Conservation (phyloP, 129 eudicot species). For the Helianthus tuberosus region DNA sequence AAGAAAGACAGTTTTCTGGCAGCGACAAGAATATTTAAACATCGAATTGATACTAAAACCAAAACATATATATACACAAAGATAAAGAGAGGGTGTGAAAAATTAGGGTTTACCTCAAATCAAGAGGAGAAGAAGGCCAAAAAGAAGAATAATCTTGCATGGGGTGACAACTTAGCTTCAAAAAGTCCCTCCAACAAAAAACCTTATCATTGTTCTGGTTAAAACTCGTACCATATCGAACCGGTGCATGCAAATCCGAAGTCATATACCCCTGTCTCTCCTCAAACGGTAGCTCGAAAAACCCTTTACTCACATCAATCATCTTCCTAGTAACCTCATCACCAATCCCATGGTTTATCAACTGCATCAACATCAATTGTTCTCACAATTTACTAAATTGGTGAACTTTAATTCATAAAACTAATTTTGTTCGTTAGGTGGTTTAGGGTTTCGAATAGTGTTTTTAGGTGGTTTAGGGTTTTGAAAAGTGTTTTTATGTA, state of each 20-base stretch:
- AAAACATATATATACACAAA: neutral
- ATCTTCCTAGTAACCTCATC: conserved; percentile 30
- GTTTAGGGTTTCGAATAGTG: too few relatives aligned
- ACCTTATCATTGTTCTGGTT: conserved; percentile 65
- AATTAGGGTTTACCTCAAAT: conserved; percentile 49
- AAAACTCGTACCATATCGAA: conserved; percentile 66
- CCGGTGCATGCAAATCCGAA: conserved; percentile 45
- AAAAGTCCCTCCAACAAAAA: conserved; percentile 71
- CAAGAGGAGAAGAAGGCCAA: conserved; percentile 65
- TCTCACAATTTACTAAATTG: neutral
- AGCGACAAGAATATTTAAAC: neutral
- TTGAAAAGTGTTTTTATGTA: too few relatives aligned
- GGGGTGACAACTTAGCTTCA: conserved; percentile 57
- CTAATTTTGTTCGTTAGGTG: too few relatives aligned
- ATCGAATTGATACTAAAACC: neutral
- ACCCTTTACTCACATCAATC: conserved; percentile 48
- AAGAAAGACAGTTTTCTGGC: too few relatives aligned
- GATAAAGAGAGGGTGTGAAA: neutral
- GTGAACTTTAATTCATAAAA: neutral
- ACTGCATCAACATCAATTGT: conserved; percentile 30
- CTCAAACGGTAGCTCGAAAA: conserved; percentile 61
- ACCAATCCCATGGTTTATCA: conserved; percentile 53
- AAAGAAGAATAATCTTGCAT: conserved; percentile 33
- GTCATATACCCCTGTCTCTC: conserved; percentile 57
- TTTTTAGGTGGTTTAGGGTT: too few relatives aligned